Evolutionary conservation across 2,329 filamentous ascomycete genomes (phyloP).

Genomic region (Beauveria sp.): DNA sequence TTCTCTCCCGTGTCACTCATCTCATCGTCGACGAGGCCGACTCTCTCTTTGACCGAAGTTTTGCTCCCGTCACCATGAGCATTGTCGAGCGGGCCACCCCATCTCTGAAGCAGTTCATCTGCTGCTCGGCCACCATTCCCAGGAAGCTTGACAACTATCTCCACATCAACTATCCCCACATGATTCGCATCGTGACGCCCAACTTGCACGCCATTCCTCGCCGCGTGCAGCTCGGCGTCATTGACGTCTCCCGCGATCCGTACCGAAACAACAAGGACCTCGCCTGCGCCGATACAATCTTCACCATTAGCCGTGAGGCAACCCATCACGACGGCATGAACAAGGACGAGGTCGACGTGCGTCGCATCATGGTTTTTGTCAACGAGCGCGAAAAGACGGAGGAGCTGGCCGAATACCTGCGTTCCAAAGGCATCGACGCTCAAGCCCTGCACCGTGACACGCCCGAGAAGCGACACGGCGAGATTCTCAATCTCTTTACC

Average conservation of each 20-base stretch:
- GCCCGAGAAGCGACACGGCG: conserved; percentile 65
- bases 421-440: conserved; percentile 80
- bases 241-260: conserved; percentile 86
- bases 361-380: conserved; percentile 89
- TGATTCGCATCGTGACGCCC: conserved; percentile 81
- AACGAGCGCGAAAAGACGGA: conserved; percentile 89
- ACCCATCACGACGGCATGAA: conserved; percentile 47
- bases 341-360: conserved; percentile 56
- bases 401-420: conserved; percentile 71
- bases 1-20: conserved; percentile 84
- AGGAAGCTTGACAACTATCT: conserved; percentile 80
- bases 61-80: conserved; percentile 71
- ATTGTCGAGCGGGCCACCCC: conserved; percentile 78
- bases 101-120: conserved; percentile 75
- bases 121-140: conserved; percentile 95
- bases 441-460: conserved; percentile 80
- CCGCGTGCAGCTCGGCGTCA: conserved; percentile 84
- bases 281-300: conserved; percentile 91
- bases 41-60: conserved; percentile 88
- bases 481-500: conserved; percentile 72
- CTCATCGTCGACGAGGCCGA: conserved; percentile 93
- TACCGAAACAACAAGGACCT: conserved; percentile 90
- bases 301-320: conserved; percentile 78
- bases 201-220: conserved; percentile 94
- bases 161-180: conserved; percentile 72